These are phyloP conservation scores for Stachybotrys elegans DNA, from an alignment of 2,329 filamentous ascomycete species.

Conservation along the genomic window DNA sequence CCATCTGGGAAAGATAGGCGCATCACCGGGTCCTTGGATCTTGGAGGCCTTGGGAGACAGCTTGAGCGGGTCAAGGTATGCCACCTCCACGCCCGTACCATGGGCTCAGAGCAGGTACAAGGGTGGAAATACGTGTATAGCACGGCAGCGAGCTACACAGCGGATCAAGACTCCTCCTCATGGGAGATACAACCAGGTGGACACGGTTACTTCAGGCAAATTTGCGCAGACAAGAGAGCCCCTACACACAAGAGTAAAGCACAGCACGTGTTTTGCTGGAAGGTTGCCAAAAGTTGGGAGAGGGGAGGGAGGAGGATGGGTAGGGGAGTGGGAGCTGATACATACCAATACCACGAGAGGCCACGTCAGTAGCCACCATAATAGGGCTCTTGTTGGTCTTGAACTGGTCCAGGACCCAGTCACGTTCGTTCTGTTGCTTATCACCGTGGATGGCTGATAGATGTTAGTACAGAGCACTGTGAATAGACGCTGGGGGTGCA, in stretches of 20 bases:
- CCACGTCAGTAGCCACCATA: conserved; percentile 99
- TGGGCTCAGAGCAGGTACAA: conserved; percentile 53
- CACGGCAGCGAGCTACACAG: conserved; percentile 40
- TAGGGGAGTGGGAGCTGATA: conserved; percentile 53
- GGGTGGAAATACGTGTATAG: conserved; percentile 73
- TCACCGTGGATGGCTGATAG: conserved; percentile 87
- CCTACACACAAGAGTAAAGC: conserved; percentile 91
- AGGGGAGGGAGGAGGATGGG: conserved; percentile 23
- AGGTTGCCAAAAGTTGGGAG: conserved; percentile 38
- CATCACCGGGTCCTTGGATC: conserved; percentile 51
- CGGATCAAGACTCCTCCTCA: conserved; percentile 81
- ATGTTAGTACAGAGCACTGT: conserved; percentile 27
- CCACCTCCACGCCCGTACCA: conserved; percentile 75
- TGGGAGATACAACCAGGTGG: conserved; percentile 70
- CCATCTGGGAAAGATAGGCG: conserved; percentile 40
- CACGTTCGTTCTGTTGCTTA: conserved; percentile 99
- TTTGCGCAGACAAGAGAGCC: conserved; percentile 84
- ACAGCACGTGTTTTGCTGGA: conserved; percentile 59
- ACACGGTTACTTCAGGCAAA: conserved; percentile 84
- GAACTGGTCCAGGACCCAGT: conserved; percentile 99
- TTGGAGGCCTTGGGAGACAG: conserved; percentile 54
- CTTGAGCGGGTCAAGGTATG: conserved; percentile 77
- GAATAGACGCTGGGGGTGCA: conserved; percentile 23
- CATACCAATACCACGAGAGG: conserved; percentile 99
- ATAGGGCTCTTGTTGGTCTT: conserved; percentile 99